Evolutionary conservation across 305 asterid species (phyloP).

Genomic region (Solanum hybrid): DNA sequence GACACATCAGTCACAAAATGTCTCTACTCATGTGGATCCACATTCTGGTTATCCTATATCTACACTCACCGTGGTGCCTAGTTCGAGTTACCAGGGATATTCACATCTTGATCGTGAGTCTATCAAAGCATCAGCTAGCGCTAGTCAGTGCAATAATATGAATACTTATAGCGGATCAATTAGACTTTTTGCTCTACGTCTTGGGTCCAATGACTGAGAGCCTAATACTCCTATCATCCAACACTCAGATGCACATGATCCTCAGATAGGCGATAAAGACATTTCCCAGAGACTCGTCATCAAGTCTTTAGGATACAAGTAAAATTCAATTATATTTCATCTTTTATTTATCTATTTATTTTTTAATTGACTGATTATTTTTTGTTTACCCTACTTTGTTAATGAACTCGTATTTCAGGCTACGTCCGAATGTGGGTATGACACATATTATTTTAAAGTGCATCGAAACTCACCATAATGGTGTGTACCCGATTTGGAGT

Average conservation of each 20-base stretch:
- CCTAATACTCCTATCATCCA: background rate
- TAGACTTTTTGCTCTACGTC: background rate
- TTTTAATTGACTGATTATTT: background rate
- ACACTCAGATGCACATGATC: background rate
- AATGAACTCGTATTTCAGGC: background rate
- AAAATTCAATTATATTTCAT: background rate
- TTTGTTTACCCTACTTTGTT: background rate
- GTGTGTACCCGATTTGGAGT: background rate
- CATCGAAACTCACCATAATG: background rate
- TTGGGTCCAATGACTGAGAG: background rate
- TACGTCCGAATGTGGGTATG: background rate
- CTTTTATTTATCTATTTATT: background rate
- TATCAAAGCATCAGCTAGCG: background rate
- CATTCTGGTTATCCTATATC: background rate
- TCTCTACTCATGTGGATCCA: background rate
- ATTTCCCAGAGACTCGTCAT: background rate
- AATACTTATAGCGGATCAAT: too few species aligned
- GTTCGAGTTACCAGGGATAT: background rate
- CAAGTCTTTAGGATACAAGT: background rate
- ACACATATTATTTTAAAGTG: background rate
- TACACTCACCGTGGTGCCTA: background rate
- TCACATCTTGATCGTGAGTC: background rate
- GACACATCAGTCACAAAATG: background rate
- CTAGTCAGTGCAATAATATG: background rate
- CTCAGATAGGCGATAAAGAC: background rate